Percentiles rank a stretch among this genome's conserved stretches.
These are phyloP conservation scores for Neurospora pannonica DNA, from an alignment of 495 filamentous ascomycete species.

Conservation along the genomic window DNA sequence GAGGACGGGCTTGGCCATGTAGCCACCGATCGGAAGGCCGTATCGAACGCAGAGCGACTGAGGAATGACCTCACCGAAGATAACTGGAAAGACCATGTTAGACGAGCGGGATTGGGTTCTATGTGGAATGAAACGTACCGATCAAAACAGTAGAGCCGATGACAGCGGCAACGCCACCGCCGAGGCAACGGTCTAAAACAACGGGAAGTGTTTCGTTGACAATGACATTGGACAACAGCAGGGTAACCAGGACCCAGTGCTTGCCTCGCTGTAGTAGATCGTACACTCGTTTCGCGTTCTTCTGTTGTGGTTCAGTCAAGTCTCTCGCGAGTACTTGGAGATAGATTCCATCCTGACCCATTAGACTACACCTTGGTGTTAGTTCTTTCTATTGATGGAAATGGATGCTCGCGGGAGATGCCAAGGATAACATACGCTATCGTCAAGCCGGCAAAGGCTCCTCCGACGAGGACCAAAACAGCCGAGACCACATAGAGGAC, in stretches of 20 bases:
- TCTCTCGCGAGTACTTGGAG: slow-evolving; percentile 90
- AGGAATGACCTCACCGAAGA: slow-evolving; percentile 93
- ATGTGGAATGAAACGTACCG: slow-evolving; percentile 43
- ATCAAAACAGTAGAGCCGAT: slow-evolving; percentile 87
- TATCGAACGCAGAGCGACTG: slow-evolving; percentile 96
- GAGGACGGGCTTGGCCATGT: slow-evolving; percentile 83
- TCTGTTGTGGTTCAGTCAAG: slow-evolving; percentile 58
- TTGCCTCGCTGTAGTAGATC: slow-evolving; percentile 78
- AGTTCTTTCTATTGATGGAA: not conserved
- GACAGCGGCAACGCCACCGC: slow-evolving; percentile 91
- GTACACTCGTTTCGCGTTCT: slow-evolving; percentile 73
- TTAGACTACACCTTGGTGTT: slow-evolving; percentile 36
- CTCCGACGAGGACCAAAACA: slow-evolving; percentile 71
- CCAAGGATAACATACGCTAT: slow-evolving; percentile 52
- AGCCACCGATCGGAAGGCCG: slow-evolving; percentile 91
- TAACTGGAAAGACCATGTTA: slow-evolving; percentile 47
- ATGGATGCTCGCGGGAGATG: not conserved
- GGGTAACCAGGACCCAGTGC: slow-evolving; percentile 97
- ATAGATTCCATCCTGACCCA: slow-evolving; percentile 93
- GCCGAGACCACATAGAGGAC: slow-evolving; percentile 35
- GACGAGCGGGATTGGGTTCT: not conserved
- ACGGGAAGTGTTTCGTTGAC: slow-evolving; percentile 97
- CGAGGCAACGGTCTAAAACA: slow-evolving; percentile 84
- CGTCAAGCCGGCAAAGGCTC: slow-evolving; percentile 92
- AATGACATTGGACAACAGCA: slow-evolving; percentile 92